Conservation (phyloP, 2,329 filamentous ascomycete genomes). For the Lachnellula arida region DNA sequence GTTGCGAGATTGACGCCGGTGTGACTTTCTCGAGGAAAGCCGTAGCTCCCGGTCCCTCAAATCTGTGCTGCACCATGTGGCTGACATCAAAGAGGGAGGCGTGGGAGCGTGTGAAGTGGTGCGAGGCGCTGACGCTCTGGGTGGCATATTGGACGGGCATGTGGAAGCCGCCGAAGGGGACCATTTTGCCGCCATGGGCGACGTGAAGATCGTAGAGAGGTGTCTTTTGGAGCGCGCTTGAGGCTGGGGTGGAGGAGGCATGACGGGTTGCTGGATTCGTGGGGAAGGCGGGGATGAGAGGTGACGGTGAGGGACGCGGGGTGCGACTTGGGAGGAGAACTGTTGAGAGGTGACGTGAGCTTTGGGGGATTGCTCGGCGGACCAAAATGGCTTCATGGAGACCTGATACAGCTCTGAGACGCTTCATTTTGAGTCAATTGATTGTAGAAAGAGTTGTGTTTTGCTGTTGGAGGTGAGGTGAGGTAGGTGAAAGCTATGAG, state of each 20-base stretch:
- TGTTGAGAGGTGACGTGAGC: slow-evolving; percentile 23
- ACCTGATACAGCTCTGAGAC: slow-evolving; percentile 23
- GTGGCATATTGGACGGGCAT: slow-evolving; percentile 90
- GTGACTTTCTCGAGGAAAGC: slow-evolving; percentile 81
- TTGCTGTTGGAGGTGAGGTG: background rate
- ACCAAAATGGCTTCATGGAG: slow-evolving; percentile 15
- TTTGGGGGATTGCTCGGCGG: slow-evolving; percentile 11
- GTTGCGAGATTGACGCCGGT: slow-evolving; percentile 63
- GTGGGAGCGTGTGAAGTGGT: slow-evolving; percentile 82
- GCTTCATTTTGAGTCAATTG: slow-evolving; percentile 29
- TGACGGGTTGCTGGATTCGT: slow-evolving; percentile 11
- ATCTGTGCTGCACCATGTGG: slow-evolving; percentile 91
- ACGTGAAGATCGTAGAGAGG: slow-evolving; percentile 76
- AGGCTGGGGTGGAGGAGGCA: slow-evolving; percentile 16
- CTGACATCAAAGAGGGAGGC: slow-evolving; percentile 93
- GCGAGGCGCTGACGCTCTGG: slow-evolving; percentile 75
- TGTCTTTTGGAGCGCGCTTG: slow-evolving; percentile 51
- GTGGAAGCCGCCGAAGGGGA: slow-evolving; percentile 86
- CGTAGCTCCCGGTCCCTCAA: slow-evolving; percentile 74
- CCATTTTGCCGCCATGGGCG: slow-evolving; percentile 81
- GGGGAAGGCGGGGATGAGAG: slow-evolving; percentile 1
- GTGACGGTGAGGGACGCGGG: slow-evolving; percentile 9
- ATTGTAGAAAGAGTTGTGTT: slow-evolving; percentile 3
- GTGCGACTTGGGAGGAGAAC: slow-evolving; percentile 15
- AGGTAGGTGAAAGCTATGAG: slow-evolving; percentile 1